Evolutionary conservation across 2,329 filamentous ascomycete species (phyloP).

Genomic region (Grosmannia huntii): DNA sequence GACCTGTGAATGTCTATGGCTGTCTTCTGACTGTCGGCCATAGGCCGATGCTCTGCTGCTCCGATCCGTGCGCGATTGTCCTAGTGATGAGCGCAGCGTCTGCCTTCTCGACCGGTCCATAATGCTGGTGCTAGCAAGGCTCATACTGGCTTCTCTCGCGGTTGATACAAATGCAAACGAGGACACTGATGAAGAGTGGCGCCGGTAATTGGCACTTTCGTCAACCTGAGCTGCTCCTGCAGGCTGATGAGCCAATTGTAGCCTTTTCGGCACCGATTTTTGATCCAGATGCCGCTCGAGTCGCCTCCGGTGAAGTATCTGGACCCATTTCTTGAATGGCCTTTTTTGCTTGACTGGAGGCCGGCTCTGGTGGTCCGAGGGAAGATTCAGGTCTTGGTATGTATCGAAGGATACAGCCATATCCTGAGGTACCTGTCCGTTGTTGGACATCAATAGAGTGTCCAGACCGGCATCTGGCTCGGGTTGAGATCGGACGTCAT

Average conservation of each 20-base stretch:
- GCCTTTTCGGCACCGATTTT: not conserved
- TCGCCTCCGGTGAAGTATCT: conserved; percentile 49
- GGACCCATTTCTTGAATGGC: conserved; percentile 64
- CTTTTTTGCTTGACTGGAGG: conserved; percentile 11
- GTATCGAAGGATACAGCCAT: not conserved
- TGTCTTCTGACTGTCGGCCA: conserved; percentile 51
- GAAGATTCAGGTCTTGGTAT: not conserved
- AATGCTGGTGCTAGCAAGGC: conserved; percentile 59
- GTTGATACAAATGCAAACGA: conserved; percentile 72
- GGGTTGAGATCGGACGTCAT: too few relatives aligned
- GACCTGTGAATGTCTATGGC: conserved; percentile 33
- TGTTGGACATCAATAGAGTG: not conserved
- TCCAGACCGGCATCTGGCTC: not conserved
- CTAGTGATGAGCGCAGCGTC: conserved; percentile 38
- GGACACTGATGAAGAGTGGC: conserved; percentile 55
- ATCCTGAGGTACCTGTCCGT: not conserved
- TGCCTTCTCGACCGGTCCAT: conserved; percentile 45
- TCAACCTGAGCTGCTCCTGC: not conserved
- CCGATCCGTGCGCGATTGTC: conserved; percentile 46
- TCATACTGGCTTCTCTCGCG: conserved; percentile 70
- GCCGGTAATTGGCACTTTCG: conserved; percentile 21
- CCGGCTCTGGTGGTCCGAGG: not conserved
- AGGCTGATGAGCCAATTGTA: not conserved
- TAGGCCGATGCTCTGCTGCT: conserved; percentile 50
- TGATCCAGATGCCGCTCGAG: conserved; percentile 23